These are phyloP conservation scores for Botrytis hyacinthi DNA, from an alignment of 2,329 filamentous ascomycete genomes.

Conservation along the genomic window DNA sequence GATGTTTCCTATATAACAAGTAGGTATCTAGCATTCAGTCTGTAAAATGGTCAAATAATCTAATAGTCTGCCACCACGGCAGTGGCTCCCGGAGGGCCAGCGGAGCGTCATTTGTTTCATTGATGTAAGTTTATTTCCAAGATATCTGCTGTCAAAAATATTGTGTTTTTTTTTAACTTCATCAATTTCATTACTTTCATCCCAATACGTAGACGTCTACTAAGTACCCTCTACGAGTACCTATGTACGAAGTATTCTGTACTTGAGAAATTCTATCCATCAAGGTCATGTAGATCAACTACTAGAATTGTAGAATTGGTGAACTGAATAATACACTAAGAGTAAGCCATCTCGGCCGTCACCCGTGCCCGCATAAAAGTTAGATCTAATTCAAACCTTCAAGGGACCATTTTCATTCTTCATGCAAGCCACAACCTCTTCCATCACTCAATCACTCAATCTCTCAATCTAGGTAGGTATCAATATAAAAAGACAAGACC, in stretches of 20 bases:
- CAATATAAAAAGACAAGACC: not conserved
- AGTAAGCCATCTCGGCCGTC: not conserved
- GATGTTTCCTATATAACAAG: not conserved
- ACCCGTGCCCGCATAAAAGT: not conserved
- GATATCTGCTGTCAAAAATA: not conserved
- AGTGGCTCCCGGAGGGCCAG: not conserved
- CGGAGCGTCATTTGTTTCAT: not conserved
- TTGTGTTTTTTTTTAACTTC: too few species aligned
- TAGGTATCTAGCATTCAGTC: not conserved
- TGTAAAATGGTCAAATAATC: not conserved
- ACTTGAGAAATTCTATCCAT: not conserved
- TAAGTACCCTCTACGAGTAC: not conserved
- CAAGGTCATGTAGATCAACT: not conserved
- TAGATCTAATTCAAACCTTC: constrained; percentile 2
- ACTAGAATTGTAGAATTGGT: not conserved
- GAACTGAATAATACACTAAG: not conserved
- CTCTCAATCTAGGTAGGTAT: not conserved
- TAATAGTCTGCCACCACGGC: constrained; percentile 1
- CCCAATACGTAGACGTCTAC: not conserved
- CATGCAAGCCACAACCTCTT: not conserved
- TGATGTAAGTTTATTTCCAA: not conserved
- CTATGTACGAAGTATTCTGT: not conserved
- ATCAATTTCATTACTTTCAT: not conserved
- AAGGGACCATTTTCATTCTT: not conserved
- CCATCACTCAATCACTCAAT: not conserved